phyloP scores from a whole-genome alignment of 2,329 filamentous ascomycete species.

The Botrytis fabae region DNA sequence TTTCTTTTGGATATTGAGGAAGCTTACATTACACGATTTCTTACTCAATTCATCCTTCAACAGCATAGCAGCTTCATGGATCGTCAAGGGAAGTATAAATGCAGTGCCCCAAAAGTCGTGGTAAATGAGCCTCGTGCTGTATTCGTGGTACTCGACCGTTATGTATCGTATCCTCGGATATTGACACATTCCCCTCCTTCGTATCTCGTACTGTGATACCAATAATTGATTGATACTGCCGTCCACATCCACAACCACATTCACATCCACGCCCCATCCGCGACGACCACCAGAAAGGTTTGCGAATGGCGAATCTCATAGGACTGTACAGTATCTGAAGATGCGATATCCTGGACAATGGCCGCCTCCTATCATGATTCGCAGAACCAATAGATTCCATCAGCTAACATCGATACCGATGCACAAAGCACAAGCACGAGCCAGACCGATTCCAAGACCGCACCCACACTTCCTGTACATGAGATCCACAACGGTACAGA shows the following conservation, averaged over 20 bases:
- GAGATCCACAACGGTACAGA: background rate
- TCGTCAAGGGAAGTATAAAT: background rate
- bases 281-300: too few species aligned
- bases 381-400: background rate
- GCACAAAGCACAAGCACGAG: slow-evolving; percentile 1
- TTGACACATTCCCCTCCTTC: background rate
- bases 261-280: background rate
- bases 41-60: background rate
- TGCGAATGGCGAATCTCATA: background rate
- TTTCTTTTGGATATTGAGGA: background rate
- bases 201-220: background rate
- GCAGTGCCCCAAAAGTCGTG: slow-evolving; percentile 4
- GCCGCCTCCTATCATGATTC: background rate
- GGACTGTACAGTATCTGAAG: background rate
- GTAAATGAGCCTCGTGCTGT: slow-evolving; percentile 8
- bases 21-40: background rate
- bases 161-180: background rate
- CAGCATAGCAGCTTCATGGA: background rate
- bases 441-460: background rate
- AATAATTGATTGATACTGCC: background rate
- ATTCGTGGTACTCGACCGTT: background rate
- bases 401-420: background rate
- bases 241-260: background rate
- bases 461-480: background rate
- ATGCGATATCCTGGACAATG: background rate